Percentiles rank a stretch among this genome's conserved stretches.
Evolutionary conservation across 495 filamentous ascomycete species (phyloP).

Genomic region (Saxophila tyrrhenica): DNA sequence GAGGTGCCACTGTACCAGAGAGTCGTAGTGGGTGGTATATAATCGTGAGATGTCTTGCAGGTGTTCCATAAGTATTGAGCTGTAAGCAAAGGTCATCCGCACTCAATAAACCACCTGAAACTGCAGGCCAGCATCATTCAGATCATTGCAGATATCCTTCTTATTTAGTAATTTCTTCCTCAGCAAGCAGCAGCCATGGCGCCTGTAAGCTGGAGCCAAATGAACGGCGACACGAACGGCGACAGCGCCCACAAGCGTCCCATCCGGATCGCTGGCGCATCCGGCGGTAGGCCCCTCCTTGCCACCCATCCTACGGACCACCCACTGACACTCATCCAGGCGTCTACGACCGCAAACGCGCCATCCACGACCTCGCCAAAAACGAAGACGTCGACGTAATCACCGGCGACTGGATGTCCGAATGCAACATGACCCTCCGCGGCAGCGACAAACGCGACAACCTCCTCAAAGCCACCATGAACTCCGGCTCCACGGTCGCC

Average conservation of each 20-base stretch:
- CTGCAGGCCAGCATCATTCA: too few species aligned
- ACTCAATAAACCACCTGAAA: too few species aligned
- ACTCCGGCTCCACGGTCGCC: slow-evolving; percentile 1
- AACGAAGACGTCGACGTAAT: slow-evolving; percentile 38
- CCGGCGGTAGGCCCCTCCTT: too few species aligned
- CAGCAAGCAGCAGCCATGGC: background rate
- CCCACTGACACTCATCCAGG: too few species aligned
- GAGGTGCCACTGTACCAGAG: background rate
- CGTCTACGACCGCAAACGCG: background rate
- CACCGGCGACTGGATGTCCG: slow-evolving; percentile 47
- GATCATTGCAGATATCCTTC: too few species aligned
- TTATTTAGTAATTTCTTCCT: too few species aligned
- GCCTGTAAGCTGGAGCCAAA: background rate
- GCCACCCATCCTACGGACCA: too few species aligned
- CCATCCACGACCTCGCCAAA: background rate
- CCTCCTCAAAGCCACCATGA: background rate
- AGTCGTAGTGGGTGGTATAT: too few species aligned
- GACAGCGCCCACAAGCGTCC: background rate
- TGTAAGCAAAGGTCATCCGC: too few species aligned
- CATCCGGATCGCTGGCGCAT: slow-evolving; percentile 1
- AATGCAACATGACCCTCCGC: slow-evolving; percentile 41
- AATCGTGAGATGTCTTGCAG: too few species aligned
- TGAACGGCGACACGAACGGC: background rate
- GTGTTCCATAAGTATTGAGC: too few species aligned
- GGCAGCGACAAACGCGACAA: slow-evolving; percentile 29